These are phyloP conservation scores for Termitomyces sp. DNA, from an alignment of 768 basidiomycete species.

Conservation along the genomic window DNA sequence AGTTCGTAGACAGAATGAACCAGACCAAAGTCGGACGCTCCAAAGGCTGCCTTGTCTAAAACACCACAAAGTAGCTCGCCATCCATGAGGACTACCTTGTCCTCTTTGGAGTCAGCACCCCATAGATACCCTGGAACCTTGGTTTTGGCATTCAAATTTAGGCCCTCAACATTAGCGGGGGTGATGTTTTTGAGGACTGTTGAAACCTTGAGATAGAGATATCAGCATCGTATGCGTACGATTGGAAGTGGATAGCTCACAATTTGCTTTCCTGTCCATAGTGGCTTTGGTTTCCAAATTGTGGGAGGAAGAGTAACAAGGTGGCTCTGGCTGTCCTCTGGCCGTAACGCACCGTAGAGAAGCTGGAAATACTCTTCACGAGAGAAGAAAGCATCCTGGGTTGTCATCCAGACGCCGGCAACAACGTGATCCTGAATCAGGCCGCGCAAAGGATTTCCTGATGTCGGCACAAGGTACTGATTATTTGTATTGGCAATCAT, in stretches of 20 bases:
- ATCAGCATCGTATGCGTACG: constrained; percentile 1
- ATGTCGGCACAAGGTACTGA: constrained; percentile 98
- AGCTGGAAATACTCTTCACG: constrained; percentile 96
- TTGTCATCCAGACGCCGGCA: constrained; percentile 99
- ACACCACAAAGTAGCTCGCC: constrained; percentile 93
- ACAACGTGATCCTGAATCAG: constrained; percentile 99
- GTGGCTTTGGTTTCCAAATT: constrained; percentile 83
- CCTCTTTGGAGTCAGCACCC: constrained; percentile 78
- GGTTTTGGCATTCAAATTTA: constrained; percentile 81
- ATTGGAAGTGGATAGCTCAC: constrained; percentile 39
- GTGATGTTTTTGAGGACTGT: constrained; percentile 92
- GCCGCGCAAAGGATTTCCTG: constrained; percentile 95
- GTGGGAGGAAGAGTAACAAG: constrained; percentile 84
- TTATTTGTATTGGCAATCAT: constrained; percentile 97
- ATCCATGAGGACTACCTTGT: constrained; percentile 83
- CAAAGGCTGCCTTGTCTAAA: constrained; percentile 96
- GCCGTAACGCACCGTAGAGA: constrained; percentile 88
- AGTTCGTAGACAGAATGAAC: constrained; percentile 97
- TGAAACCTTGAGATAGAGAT: constrained; percentile 60
- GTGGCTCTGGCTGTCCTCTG: constrained; percentile 74
- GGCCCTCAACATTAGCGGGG: constrained; percentile 68
- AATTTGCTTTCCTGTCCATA: constrained; percentile 99
- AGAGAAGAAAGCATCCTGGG: constrained; percentile 90
- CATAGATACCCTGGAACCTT: constrained; percentile 88
- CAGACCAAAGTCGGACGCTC: constrained; percentile 92